phyloP scores from a whole-genome alignment of 345 rosid genomes.

The Arabidopsis thaliana region TAIR10.1 NC_003076.8:8112501-8113000 shows the following conservation, averaged over 20 bases:
- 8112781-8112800: too few relatives aligned
- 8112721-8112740: background rate
- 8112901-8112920: too few relatives aligned
- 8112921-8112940: too few relatives aligned
- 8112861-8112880: too few relatives aligned
- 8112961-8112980: too few relatives aligned
- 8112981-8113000: too few relatives aligned
- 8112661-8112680: conserved; percentile 35
- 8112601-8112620: conserved; percentile 25
- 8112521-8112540: conserved; percentile 44
- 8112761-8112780: too few relatives aligned
- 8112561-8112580: conserved; percentile 28
- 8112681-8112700: conserved; percentile 7
- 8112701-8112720: background rate
- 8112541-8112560: background rate
- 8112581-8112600: conserved; percentile 6
- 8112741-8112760: background rate
- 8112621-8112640: conserved; percentile 37
- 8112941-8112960: too few relatives aligned
- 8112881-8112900: too few relatives aligned
- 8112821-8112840: too few relatives aligned
- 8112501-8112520: conserved; percentile 49
- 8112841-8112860: too few relatives aligned
- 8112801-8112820: too few relatives aligned
- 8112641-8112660: conserved; percentile 27